Evolutionary conservation across 1,284 basidiomycete species (phyloP).

Genomic region (Ceratobasidium sp.): DNA sequence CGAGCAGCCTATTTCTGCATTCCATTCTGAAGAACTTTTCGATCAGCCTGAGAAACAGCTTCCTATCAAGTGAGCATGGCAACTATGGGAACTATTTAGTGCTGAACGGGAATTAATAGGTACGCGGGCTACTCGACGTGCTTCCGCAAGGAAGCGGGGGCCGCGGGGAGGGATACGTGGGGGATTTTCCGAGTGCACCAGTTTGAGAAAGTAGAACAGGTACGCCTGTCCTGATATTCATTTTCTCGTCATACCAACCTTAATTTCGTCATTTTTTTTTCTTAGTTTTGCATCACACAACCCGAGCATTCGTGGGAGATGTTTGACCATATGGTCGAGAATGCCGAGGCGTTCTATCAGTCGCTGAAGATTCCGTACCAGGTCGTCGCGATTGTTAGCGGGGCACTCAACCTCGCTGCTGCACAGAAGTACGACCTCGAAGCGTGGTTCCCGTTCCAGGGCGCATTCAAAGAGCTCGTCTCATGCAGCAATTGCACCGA

Average conservation of each 20-base stretch:
- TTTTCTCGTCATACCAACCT: constrained; percentile 10
- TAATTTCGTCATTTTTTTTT: constrained; percentile 9
- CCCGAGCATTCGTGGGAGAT: constrained; percentile 94
- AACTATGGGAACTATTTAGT: not conserved
- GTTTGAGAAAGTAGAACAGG: constrained; percentile 96
- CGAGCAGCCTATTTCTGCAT: constrained; percentile 97
- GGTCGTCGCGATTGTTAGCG: constrained; percentile 95
- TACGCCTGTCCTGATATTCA: constrained; percentile 46
- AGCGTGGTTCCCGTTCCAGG: constrained; percentile 99
- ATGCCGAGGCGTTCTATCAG: constrained; percentile 95
- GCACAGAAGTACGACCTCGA: constrained; percentile 98
- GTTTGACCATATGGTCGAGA: constrained; percentile 91
- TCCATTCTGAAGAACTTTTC: constrained; percentile 97
- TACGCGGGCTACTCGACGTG: constrained; percentile 85
- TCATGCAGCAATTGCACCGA: constrained; percentile 95
- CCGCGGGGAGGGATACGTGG: constrained; percentile 98
- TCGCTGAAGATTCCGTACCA: constrained; percentile 91
- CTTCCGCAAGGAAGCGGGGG: constrained; percentile 98
- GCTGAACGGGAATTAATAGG: constrained; percentile 46
- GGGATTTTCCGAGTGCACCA: constrained; percentile 99
- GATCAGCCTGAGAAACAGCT: constrained; percentile 91
- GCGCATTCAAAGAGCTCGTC: constrained; percentile 93
- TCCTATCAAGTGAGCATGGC: constrained; percentile 83
- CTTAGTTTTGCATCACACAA: constrained; percentile 92
- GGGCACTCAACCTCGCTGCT: constrained; percentile 95